Evolutionary conservation across 202 grass and related monocot genomes (phyloP), one percentile per base, ranked within the genome.

Genomic region (Tripidium arundinaceum): DNA sequence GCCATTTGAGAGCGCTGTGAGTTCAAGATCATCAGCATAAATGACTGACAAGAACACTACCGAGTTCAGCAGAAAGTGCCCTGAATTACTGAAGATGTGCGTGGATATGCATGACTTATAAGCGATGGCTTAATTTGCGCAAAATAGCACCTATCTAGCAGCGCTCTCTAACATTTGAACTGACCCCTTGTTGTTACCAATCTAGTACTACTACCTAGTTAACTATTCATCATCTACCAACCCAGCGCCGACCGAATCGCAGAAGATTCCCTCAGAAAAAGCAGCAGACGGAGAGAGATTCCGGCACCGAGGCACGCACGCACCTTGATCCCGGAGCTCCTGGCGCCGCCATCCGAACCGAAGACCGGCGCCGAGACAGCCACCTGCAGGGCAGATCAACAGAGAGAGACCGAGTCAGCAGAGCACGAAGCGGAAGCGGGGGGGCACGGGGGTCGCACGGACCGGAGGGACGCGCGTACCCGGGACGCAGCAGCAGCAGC

Each of bases 311-410:
- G 13, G 61, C 26, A 19, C 27, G 37, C 42, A 65, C 77, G 65
- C 83, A 94, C 94, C 94, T 91, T 79, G 78, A 88, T 83, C 6
- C 74, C 84, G 26, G 84, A 83, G 25, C 65, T 78, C 61, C 82
- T 86, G 68, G 66, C 55, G 73, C 83, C 62, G 62, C 81, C 43
- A 84, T 93, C 88, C 54, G 92, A 86, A 70, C 84, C 84, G 64
- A 72, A 72, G 42, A 74, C 75, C 37, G 67, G 70, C 78, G 83
- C 25, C 13, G 90, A 78, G 47, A 76, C 77, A 60, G 88, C 82
- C 67, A 80, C 84, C 96, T 95, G 62, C 88, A 68, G 63, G 50
- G 25, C 1, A 19, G 15, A 7, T 6, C 69, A 68, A 43, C 22
- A 25, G 5, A 50, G 42, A 24, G 2, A 67, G 67, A 46, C 8